These are phyloP conservation scores for Neoarthrinium moseri DNA, from an alignment of 2,329 filamentous ascomycete species.

Conservation along the genomic window DNA sequence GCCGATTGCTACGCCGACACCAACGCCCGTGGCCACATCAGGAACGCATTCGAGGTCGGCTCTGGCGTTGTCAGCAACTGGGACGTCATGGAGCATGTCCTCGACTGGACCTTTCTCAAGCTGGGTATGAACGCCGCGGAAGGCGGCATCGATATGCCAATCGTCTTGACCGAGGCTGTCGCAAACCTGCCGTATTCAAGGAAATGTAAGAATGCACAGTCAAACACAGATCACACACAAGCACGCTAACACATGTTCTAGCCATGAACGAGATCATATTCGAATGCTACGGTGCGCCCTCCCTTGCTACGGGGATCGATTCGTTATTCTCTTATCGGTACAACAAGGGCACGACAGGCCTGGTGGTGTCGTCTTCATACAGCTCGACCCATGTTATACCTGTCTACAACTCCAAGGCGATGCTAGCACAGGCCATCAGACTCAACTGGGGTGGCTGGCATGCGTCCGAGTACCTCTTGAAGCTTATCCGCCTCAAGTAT, in stretches of 20 bases:
- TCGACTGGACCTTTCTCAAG: slow-evolving; percentile 95
- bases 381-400: slow-evolving; percentile 95
- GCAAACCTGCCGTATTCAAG: slow-evolving; percentile 87
- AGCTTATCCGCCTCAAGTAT: slow-evolving; percentile 88
- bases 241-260: slow-evolving; percentile 31
- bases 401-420: slow-evolving; percentile 80
- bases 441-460: slow-evolving; percentile 95
- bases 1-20: slow-evolving; percentile 93
- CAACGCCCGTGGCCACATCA: slow-evolving; percentile 84
- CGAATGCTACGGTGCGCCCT: slow-evolving; percentile 90
- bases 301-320: slow-evolving; percentile 91
- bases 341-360: slow-evolving; percentile 82
- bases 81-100: slow-evolving; percentile 92
- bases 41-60: slow-evolving; percentile 86
- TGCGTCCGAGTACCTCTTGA: slow-evolving; percentile 84
- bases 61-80: slow-evolving; percentile 94
- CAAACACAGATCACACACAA: background rate
- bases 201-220: slow-evolving; percentile 64
- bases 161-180: slow-evolving; percentile 94
- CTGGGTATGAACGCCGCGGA: slow-evolving; percentile 77
- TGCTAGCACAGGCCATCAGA: slow-evolving; percentile 81
- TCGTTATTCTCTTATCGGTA: slow-evolving; percentile 94
- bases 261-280: slow-evolving; percentile 98
- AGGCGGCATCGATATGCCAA: slow-evolving; percentile 76
- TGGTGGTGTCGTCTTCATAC: slow-evolving; percentile 89